Conservation (phyloP, 306 rosid species). For the Vicia villosa region DNA sequence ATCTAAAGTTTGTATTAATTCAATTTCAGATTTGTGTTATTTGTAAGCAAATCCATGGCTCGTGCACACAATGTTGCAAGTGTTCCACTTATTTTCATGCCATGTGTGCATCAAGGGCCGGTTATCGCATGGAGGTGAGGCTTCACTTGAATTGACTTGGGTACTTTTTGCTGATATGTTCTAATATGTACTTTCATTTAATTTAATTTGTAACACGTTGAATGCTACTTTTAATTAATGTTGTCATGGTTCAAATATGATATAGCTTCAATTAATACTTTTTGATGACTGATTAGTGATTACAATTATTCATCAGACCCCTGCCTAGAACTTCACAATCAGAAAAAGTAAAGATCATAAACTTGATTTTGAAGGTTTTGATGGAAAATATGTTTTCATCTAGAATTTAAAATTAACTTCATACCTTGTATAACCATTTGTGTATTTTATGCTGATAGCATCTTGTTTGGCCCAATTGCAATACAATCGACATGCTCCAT, state of each 20-base stretch:
- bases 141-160: background rate
- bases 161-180: constrained; percentile 9
- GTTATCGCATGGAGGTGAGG: constrained; percentile 91
- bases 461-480: too few relatives aligned
- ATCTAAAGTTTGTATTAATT: constrained; percentile 34
- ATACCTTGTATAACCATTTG: too few relatives aligned
- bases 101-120: constrained; percentile 98
- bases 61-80: constrained; percentile 91
- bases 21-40: constrained; percentile 85
- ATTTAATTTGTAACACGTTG: constrained; percentile 14
- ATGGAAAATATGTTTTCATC: too few relatives aligned
- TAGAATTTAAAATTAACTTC: too few relatives aligned
- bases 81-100: constrained; percentile 93
- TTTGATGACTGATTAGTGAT: too few relatives aligned
- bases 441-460: too few relatives aligned
- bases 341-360: too few relatives aligned
- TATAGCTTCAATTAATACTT: too few relatives aligned
- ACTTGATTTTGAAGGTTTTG: too few relatives aligned
- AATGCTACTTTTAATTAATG: constrained; percentile 7
- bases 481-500: too few relatives aligned
- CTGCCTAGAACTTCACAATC: too few relatives aligned
- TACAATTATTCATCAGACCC: too few relatives aligned
- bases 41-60: constrained; percentile 91
- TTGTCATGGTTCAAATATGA: background rate
- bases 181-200: background rate